phyloP scores from a whole-genome alignment of 768 basidiomycete genomes.

The Suillus spraguei region DNA sequence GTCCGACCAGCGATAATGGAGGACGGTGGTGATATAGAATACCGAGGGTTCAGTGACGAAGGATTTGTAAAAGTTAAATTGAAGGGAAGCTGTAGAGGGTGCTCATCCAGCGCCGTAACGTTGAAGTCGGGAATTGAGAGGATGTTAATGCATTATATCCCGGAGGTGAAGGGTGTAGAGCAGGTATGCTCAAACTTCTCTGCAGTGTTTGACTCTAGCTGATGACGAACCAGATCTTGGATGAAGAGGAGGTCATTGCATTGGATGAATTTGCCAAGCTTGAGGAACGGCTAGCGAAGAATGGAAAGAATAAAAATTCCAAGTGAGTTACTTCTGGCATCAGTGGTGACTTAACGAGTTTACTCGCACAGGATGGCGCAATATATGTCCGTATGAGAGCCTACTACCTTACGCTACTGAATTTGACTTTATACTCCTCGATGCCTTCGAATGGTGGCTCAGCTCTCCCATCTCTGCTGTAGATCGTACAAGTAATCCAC shows the following conservation, averaged over 20 bases:
- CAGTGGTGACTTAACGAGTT: constrained; percentile 16
- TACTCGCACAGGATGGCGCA: constrained; percentile 62
- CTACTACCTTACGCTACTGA: not conserved
- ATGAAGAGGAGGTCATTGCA: constrained; percentile 87
- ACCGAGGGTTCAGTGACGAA: constrained; percentile 84
- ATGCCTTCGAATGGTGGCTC: not conserved
- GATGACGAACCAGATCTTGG: constrained; percentile 63
- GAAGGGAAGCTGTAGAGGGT: constrained; percentile 97
- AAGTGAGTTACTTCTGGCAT: constrained; percentile 41
- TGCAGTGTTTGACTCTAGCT: constrained; percentile 12
- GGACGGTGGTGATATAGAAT: constrained; percentile 98
- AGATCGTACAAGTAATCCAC: too few relatives aligned
- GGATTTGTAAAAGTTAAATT: constrained; percentile 86
- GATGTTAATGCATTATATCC: constrained; percentile 99
- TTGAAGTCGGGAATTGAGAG: constrained; percentile 96
- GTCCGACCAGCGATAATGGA: constrained; percentile 98
- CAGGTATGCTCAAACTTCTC: constrained; percentile 53
- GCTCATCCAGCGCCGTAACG: constrained; percentile 91
- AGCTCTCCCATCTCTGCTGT: not conserved
- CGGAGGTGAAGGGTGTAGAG: constrained; percentile 90
- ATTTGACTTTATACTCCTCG: not conserved
- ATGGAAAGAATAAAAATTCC: constrained; percentile 45
- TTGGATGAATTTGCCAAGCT: constrained; percentile 88
- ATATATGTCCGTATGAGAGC: constrained; percentile 73
- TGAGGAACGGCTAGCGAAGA: constrained; percentile 61